These are phyloP conservation scores for Neonectria magnoliae DNA, from an alignment of 2,329 filamentous ascomycete species.

Conservation along the genomic window DNA sequence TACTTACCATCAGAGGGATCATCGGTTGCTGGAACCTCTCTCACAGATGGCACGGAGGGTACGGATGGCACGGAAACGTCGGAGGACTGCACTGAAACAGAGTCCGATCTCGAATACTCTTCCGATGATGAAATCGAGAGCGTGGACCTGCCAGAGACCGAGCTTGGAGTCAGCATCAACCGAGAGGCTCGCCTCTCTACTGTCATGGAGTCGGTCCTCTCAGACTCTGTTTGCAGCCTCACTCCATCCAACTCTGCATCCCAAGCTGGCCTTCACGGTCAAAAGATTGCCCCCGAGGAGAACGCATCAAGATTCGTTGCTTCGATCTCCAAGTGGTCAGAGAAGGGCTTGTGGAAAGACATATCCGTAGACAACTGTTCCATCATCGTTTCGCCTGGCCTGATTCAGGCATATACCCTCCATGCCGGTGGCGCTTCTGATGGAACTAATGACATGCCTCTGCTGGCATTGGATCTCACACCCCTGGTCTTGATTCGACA, in stretches of 20 bases:
- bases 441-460: slow-evolving; percentile 53
- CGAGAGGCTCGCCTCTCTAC: slow-evolving; percentile 33
- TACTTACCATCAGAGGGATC: slow-evolving; percentile 85
- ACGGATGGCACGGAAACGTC: slow-evolving; percentile 55
- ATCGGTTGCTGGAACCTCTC: slow-evolving; percentile 68
- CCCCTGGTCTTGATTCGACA: slow-evolving; percentile 90
- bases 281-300: slow-evolving; percentile 48
- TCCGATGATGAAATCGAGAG: slow-evolving; percentile 68
- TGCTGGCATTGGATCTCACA: slow-evolving; percentile 84
- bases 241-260: slow-evolving; percentile 85
- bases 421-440: slow-evolving; percentile 43
- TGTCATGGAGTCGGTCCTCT: slow-evolving; percentile 53
- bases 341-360: slow-evolving; percentile 70
- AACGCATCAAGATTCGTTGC: slow-evolving; percentile 61
- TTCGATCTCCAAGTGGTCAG: slow-evolving; percentile 70
- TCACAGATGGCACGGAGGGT: slow-evolving; percentile 49
- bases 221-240: slow-evolving; percentile 68
- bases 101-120: slow-evolving; percentile 56
- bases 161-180: slow-evolving; percentile 66
- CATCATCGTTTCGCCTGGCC: slow-evolving; percentile 66
- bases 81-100: slow-evolving; percentile 58
- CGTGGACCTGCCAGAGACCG: slow-evolving; percentile 67
- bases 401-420: slow-evolving; percentile 66
- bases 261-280: slow-evolving; percentile 71
- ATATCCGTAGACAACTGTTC: slow-evolving; percentile 62